These are phyloP conservation scores for Onygenales sp. DNA, from an alignment of 2,329 filamentous ascomycete genomes.

Conservation along the genomic window DNA sequence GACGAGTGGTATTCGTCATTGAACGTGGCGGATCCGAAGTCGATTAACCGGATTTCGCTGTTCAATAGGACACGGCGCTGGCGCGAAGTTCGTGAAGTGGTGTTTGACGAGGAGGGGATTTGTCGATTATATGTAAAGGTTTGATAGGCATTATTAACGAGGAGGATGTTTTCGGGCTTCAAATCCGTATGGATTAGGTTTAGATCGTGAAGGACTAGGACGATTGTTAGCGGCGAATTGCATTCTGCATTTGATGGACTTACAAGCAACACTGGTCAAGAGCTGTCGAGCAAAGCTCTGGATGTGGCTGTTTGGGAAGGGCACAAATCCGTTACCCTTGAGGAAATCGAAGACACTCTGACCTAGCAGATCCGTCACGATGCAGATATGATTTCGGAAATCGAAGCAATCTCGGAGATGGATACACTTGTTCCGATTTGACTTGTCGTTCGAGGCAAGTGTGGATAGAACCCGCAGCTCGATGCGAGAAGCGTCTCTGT, in stretches of 20 bases:
- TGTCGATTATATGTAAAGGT: slow-evolving; percentile 61
- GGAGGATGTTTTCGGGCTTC: slow-evolving; percentile 59
- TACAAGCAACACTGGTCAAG: slow-evolving; percentile 96
- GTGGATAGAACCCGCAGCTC: slow-evolving; percentile 89
- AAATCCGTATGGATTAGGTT: slow-evolving; percentile 89
- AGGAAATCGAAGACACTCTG: slow-evolving; percentile 98
- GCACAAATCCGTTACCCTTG: slow-evolving; percentile 89
- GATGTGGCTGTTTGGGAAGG: slow-evolving; percentile 97
- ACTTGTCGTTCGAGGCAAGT: slow-evolving; percentile 78
- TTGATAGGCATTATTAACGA: slow-evolving; percentile 56
- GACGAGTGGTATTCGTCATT: slow-evolving; percentile 61
- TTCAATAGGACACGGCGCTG: slow-evolving; percentile 55
- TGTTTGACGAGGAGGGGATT: slow-evolving; percentile 55
- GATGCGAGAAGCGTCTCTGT: slow-evolving; percentile 89
- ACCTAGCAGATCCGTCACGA: slow-evolving; percentile 66
- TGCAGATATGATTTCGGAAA: slow-evolving; percentile 93
- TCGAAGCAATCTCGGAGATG: slow-evolving; percentile 96
- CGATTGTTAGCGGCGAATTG: neutral
- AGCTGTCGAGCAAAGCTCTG: slow-evolving; percentile 93
- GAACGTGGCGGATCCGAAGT: slow-evolving; percentile 60
- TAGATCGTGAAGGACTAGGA: slow-evolving; percentile 79
- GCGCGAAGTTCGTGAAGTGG: slow-evolving; percentile 47
- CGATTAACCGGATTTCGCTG: slow-evolving; percentile 57
- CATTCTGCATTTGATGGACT: slow-evolving; percentile 34
- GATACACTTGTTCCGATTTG: slow-evolving; percentile 93